Evolutionary conservation across 2,329 filamentous ascomycete genomes (phyloP).

Genomic region (Ophiocordyceps robertsii): DNA sequence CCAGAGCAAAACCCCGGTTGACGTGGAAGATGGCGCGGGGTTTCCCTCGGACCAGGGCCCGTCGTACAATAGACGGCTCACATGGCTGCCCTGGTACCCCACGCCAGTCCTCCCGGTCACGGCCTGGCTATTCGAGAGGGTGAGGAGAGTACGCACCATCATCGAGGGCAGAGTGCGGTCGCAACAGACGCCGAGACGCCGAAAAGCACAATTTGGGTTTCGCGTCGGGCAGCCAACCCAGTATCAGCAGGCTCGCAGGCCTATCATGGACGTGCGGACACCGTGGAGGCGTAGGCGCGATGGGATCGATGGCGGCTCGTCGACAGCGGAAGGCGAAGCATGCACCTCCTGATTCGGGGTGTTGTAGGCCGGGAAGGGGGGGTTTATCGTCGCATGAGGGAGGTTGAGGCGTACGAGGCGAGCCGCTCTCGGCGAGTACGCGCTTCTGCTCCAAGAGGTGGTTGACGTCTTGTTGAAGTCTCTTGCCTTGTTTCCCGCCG

Average conservation of each 20-base stretch:
- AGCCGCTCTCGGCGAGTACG: neutral
- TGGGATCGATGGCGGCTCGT: conserved; percentile 7
- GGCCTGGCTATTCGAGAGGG: neutral
- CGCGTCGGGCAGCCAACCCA: conserved; percentile 12
- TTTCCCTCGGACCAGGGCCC: neutral
- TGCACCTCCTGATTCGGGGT: conserved; percentile 18
- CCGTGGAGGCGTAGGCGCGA: conserved; percentile 12
- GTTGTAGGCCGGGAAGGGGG: conserved; percentile 6
- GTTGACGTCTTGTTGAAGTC: neutral
- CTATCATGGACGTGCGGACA: conserved; percentile 16
- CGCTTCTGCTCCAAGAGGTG: neutral
- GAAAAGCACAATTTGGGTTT: conserved; percentile 12
- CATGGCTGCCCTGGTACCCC: neutral
- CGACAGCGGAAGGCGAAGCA: conserved; percentile 12
- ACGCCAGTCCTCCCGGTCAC: neutral
- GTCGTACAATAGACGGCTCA: neutral
- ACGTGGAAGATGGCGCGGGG: neutral
- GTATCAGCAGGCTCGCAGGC: conserved; percentile 8
- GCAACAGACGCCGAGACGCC: conserved; percentile 21
- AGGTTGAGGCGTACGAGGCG: neutral
- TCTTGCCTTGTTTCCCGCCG: neutral
- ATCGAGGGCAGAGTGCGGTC: conserved; percentile 27
- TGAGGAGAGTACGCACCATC: conserved; percentile 29
- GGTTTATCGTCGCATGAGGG: conserved; percentile 19
- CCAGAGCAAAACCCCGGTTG: neutral